Conservation (phyloP, 2,329 filamentous ascomycete genomes). For the Claviceps humidiphila region DNA sequence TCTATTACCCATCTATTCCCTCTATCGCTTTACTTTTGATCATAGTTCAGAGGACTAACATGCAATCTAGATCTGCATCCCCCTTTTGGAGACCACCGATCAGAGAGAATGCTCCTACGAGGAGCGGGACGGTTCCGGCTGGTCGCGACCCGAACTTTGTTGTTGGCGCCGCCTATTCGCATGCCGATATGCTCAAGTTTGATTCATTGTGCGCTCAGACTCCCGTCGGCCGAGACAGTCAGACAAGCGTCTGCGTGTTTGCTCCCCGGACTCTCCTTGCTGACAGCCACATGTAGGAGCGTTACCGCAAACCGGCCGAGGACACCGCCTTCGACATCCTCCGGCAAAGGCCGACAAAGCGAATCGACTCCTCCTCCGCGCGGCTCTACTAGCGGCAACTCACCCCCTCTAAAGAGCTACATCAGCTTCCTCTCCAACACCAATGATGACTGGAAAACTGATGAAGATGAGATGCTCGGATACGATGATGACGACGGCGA, state of each 20-base stretch:
- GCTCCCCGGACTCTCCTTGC: neutral
- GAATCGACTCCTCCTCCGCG: constrained; percentile 44
- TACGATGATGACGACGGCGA: constrained; percentile 85
- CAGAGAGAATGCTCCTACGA: constrained; percentile 39
- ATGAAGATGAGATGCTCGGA: constrained; percentile 63
- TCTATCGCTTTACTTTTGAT: neutral
- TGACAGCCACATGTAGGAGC: constrained; percentile 30
- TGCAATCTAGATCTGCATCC: constrained; percentile 53
- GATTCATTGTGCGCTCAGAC: constrained; percentile 52
- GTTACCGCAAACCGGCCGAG: constrained; percentile 51
- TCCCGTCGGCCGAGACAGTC: neutral
- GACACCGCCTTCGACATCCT: constrained; percentile 56
- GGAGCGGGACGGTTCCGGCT: constrained; percentile 24
- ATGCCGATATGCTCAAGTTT: constrained; percentile 86
- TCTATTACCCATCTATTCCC: neutral
- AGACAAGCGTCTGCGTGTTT: neutral
- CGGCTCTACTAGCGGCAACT: constrained; percentile 38
- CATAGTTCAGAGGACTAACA: constrained; percentile 14
- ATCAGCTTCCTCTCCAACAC: constrained; percentile 70
- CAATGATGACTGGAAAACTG: constrained; percentile 68
- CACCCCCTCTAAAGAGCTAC: constrained; percentile 60
- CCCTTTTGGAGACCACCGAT: constrained; percentile 71
- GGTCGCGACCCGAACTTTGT: constrained; percentile 57
- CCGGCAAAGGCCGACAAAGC: constrained; percentile 33
- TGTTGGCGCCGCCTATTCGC: constrained; percentile 89